A percentile compares a stretch with the other conserved stretches of the same genome.
phyloP scores from a whole-genome alignment of 805 yeast genomes.

The Ogataea zsoltii region DNA sequence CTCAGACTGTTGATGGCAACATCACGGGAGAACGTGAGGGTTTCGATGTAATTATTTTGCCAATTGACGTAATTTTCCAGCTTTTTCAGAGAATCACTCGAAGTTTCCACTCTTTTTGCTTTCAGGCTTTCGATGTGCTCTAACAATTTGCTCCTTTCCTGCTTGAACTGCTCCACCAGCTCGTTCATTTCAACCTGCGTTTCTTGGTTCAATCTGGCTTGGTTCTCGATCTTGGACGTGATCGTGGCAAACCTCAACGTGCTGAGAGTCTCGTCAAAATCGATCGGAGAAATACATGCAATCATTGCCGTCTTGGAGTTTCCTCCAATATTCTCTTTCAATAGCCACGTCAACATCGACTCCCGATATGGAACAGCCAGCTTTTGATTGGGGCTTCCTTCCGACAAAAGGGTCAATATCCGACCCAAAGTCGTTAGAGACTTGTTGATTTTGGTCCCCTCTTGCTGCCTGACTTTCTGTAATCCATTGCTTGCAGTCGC shows the following conservation, averaged over 20 bases:
- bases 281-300: constrained; percentile 80
- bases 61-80: constrained; percentile 27
- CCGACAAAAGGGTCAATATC: constrained; percentile 51
- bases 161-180: constrained; percentile 26
- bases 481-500: constrained; percentile 53
- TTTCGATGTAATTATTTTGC: constrained; percentile 29
- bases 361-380: constrained; percentile 69
- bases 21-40: constrained; percentile 21
- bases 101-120: not conserved
- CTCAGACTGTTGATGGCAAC: constrained; percentile 9
- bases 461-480: constrained; percentile 59
- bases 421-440: constrained; percentile 78
- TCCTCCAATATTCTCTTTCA: constrained; percentile 77
- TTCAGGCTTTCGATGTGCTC: constrained; percentile 20
- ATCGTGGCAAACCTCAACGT: constrained; percentile 78
- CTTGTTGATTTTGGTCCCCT: constrained; percentile 76
- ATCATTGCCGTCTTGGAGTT: constrained; percentile 85
- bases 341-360: constrained; percentile 70
- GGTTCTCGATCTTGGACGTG: constrained; percentile 67
- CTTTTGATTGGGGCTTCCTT: constrained; percentile 30
- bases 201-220: constrained; percentile 51
- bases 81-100: constrained; percentile 8
- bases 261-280: constrained; percentile 73
- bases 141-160: constrained; percentile 25
- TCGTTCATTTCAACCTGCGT: constrained; percentile 41